These are phyloP conservation scores for Pseudocercospora eumusae DNA, from an alignment of 2,329 filamentous ascomycete species.

Conservation along the genomic window DNA sequence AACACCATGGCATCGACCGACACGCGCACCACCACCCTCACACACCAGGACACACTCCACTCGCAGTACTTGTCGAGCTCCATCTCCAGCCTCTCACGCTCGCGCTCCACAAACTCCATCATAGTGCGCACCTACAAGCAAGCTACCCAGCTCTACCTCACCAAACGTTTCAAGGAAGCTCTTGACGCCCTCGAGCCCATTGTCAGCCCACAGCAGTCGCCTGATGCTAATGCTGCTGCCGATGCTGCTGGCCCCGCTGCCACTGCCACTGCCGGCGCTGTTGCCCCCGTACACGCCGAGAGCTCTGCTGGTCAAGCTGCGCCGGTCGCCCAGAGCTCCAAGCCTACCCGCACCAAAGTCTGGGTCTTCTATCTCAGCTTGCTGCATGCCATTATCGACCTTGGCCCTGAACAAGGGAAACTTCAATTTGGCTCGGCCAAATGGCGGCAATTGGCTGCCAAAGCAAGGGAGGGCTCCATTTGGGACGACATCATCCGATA, in stretches of 20 bases:
- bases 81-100: constrained; percentile 67
- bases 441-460: constrained; percentile 79
- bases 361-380: constrained; percentile 97
- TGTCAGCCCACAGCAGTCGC: constrained; percentile 59
- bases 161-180: constrained; percentile 86
- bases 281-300: constrained; percentile 14
- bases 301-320: constrained; percentile 46
- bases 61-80: constrained; percentile 66
- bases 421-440: constrained; percentile 79
- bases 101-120: constrained; percentile 66
- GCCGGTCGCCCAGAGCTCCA: constrained; percentile 76
- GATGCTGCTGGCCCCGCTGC: too few species aligned
- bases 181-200: constrained; percentile 81
- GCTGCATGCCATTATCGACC: constrained; percentile 84
- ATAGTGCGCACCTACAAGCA: constrained; percentile 93
- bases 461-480: constrained; percentile 84
- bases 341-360: constrained; percentile 85
- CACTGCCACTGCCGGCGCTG: constrained; percentile 36
- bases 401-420: constrained; percentile 88
- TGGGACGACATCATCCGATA: constrained; percentile 90
- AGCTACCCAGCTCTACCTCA: constrained; percentile 90
- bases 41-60: constrained; percentile 53
- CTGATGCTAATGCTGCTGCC: too few species aligned
- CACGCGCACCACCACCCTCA: too few species aligned
- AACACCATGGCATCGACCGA: constrained; percentile 36